phyloP scores from a whole-genome alignment of 345 rosid genomes.

The Mangifera indica region DNA sequence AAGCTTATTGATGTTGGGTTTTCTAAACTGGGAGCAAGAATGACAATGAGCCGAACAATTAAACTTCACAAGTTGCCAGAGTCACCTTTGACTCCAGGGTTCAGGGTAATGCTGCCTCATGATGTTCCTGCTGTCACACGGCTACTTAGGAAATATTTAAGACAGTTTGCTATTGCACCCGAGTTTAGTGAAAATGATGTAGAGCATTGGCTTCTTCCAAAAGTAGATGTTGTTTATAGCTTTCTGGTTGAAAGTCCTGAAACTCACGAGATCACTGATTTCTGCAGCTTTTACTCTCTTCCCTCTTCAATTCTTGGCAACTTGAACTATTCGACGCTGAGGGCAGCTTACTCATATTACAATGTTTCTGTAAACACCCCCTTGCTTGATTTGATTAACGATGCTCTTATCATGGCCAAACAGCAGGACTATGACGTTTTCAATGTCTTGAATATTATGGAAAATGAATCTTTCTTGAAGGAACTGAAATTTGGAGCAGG shows the following conservation, averaged over 20 bases:
- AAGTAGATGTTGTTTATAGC: conserved; percentile 36
- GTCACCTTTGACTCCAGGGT: conserved; percentile 40
- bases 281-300: conserved; percentile 55
- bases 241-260: conserved; percentile 41
- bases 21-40: conserved; percentile 42
- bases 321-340: conserved; percentile 36
- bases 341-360: conserved; percentile 56
- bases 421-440: conserved; percentile 46
- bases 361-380: conserved; percentile 48
- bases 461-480: conserved; percentile 49
- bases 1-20: conserved; percentile 53
- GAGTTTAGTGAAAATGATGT: conserved; percentile 44
- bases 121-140: conserved; percentile 43
- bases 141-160: conserved; percentile 37
- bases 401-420: conserved; percentile 49
- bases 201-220: conserved; percentile 47
- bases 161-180: conserved; percentile 41
- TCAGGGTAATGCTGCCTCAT: conserved; percentile 42
- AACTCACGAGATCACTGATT: conserved; percentile 43
- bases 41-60: conserved; percentile 49
- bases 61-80: conserved; percentile 39
- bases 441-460: conserved; percentile 52
- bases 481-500: conserved; percentile 58
- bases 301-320: conserved; percentile 54
- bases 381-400: conserved; percentile 53